These are phyloP conservation scores for Coniella vitis DNA, from an alignment of 2,329 filamentous ascomycete genomes.

Conservation along the genomic window DNA sequence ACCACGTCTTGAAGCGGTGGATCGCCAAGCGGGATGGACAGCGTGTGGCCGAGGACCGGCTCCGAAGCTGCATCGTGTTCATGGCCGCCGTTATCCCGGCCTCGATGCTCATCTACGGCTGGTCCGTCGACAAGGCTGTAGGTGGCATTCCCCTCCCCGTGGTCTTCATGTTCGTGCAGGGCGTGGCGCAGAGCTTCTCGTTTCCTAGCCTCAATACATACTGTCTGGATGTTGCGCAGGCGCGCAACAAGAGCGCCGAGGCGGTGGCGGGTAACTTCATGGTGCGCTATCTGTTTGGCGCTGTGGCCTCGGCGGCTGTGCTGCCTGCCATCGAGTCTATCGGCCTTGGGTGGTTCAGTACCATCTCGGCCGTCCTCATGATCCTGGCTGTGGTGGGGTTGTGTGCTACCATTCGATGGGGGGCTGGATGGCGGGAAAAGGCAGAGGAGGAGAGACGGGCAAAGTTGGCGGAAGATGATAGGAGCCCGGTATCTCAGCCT, in stretches of 20 bases:
- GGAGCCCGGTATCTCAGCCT: too few relatives aligned
- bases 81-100: slow-evolving; percentile 52
- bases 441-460: slow-evolving; percentile 37
- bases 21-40: slow-evolving; percentile 43
- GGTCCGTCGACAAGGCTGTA: slow-evolving; percentile 33
- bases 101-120: slow-evolving; percentile 65
- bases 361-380: slow-evolving; percentile 56
- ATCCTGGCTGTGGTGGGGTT: slow-evolving; percentile 36
- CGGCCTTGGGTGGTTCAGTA: slow-evolving; percentile 76
- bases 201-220: slow-evolving; percentile 66
- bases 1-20: slow-evolving; percentile 54
- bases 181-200: slow-evolving; percentile 61
- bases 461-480: neutral
- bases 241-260: slow-evolving; percentile 50
- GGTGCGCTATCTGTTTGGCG: slow-evolving; percentile 68
- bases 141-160: slow-evolving; percentile 48
- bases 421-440: slow-evolving; percentile 41
- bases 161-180: slow-evolving; percentile 61
- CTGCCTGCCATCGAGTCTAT: slow-evolving; percentile 67
- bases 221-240: slow-evolving; percentile 74
- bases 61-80: slow-evolving; percentile 54
- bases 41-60: slow-evolving; percentile 62
- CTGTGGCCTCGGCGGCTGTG: slow-evolving; percentile 61
- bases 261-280: slow-evolving; percentile 77
- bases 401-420: slow-evolving; percentile 42